Evolutionary conservation across 2,329 filamentous ascomycete species (phyloP).

Genomic region (Penicillium capsulatum): DNA sequence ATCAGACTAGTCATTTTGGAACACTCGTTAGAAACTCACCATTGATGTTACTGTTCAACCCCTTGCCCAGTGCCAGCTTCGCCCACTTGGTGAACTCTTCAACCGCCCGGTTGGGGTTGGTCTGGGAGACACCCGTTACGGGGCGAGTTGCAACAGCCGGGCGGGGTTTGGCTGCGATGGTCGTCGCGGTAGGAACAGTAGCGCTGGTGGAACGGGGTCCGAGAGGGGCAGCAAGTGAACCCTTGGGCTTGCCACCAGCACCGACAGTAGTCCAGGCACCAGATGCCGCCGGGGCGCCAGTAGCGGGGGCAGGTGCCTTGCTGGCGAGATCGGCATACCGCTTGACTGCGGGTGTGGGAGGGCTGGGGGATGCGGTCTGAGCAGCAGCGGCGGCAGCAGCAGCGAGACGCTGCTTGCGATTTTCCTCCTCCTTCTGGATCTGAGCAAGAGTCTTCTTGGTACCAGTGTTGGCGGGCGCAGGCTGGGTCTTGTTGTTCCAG

Average conservation of each 20-base stretch:
- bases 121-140: slow-evolving; percentile 43
- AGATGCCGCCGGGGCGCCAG: slow-evolving; percentile 40
- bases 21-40: slow-evolving; percentile 46
- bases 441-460: slow-evolving; percentile 88
- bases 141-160: slow-evolving; percentile 50
- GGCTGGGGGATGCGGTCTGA: slow-evolving; percentile 46
- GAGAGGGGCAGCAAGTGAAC: slow-evolving; percentile 51
- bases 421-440: slow-evolving; percentile 94
- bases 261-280: slow-evolving; percentile 92
- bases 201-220: slow-evolving; percentile 48
- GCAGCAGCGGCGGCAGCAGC: slow-evolving; percentile 44
- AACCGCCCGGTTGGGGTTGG: slow-evolving; percentile 60
- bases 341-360: slow-evolving; percentile 60
- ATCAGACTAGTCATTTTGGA: not conserved
- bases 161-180: slow-evolving; percentile 51
- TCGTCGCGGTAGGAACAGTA: slow-evolving; percentile 37
- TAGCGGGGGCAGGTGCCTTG: slow-evolving; percentile 56
- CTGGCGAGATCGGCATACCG: slow-evolving; percentile 92
- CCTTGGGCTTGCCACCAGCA: slow-evolving; percentile 85
- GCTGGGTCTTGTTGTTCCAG: slow-evolving; percentile 50
- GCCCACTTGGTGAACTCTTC: slow-evolving; percentile 97
- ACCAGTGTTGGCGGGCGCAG: slow-evolving; percentile 37
- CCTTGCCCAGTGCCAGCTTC: slow-evolving; percentile 70
- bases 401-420: slow-evolving; percentile 71
- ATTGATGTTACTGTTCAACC: slow-evolving; percentile 64